Percentiles rank a stretch among this genome's conserved stretches.
Conservation (phyloP, 2,329 filamentous ascomycete species). For the Huntiella bhutanensis region DNA sequence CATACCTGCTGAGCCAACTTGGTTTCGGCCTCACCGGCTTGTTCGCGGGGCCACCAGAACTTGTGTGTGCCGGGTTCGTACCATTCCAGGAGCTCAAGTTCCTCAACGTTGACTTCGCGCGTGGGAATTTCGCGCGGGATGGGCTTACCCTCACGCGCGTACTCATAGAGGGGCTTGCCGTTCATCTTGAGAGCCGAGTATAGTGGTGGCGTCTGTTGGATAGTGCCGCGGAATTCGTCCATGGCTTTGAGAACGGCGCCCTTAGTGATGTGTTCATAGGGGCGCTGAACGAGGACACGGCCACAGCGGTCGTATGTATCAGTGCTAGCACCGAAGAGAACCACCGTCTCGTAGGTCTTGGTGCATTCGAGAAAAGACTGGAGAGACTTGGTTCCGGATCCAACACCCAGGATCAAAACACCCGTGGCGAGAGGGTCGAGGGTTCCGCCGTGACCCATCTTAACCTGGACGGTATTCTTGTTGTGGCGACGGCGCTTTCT, state of each 20-base stretch:
- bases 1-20: constrained; percentile 55
- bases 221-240: constrained; percentile 56
- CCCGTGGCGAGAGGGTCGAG: constrained; percentile 88
- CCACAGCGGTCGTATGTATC: constrained; percentile 82
- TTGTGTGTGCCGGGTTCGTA: constrained; percentile 63
- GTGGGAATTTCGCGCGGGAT: constrained; percentile 72
- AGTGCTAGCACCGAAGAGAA: constrained; percentile 80
- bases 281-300: constrained; percentile 56
- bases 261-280: constrained; percentile 65
- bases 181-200: constrained; percentile 87
- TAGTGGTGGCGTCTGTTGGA: constrained; percentile 77
- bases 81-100: constrained; percentile 71
- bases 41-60: constrained; percentile 60
- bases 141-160: constrained; percentile 73
- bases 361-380: constrained; percentile 67
- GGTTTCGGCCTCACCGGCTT: constrained; percentile 59
- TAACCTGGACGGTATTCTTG: constrained; percentile 50
- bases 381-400: constrained; percentile 70
- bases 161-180: constrained; percentile 89
- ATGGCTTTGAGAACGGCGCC: constrained; percentile 62
- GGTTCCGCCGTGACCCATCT: constrained; percentile 91
- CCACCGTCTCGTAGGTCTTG: constrained; percentile 78
- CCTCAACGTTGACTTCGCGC: constrained; percentile 56
- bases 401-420: constrained; percentile 75
- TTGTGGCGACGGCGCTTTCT: constrained; percentile 37